Evolutionary conservation across 768 basidiomycete genomes (phyloP).

Genomic region (Sporobolomyces roseus): DNA sequence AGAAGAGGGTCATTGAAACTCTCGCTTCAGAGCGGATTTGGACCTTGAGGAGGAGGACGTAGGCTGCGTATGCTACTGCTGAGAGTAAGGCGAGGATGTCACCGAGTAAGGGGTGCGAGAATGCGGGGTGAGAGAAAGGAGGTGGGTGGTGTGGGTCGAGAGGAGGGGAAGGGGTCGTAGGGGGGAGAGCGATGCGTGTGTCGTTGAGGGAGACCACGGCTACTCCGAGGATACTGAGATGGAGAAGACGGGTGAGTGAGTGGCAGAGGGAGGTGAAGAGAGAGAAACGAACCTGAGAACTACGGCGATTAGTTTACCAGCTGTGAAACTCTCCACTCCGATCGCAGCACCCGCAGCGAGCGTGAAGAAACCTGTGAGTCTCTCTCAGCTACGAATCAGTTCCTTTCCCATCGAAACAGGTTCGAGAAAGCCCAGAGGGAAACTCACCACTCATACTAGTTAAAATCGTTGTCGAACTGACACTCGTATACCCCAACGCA

Average conservation of each 20-base stretch:
- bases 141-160: conserved; percentile 8
- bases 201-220: conserved; percentile 79
- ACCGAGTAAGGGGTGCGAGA: conserved; percentile 58
- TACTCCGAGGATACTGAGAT: conserved; percentile 70
- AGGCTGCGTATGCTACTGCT: conserved; percentile 80
- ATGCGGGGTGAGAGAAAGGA: conserved; percentile 28
- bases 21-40: conserved; percentile 55
- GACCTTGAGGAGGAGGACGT: conserved; percentile 84
- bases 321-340: conserved; percentile 69
- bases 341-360: conserved; percentile 76
- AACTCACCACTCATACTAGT: conserved; percentile 79
- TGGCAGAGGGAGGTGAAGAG: background rate
- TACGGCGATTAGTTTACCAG: conserved; percentile 72
- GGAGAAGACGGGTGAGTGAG: conserved; percentile 1
- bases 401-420: background rate
- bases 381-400: background rate
- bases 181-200: conserved; percentile 22
- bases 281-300: conserved; percentile 50
- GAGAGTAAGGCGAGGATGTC: conserved; percentile 81
- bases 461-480: conserved; percentile 87
- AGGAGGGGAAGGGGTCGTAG: conserved; percentile 18
- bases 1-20: conserved; percentile 75
- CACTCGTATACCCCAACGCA: conserved; percentile 77
- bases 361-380: conserved; percentile 77
- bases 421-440: background rate